Conservation (phyloP, 2,329 filamentous ascomycete species). For the Cladosporium halotolerans region DNA sequence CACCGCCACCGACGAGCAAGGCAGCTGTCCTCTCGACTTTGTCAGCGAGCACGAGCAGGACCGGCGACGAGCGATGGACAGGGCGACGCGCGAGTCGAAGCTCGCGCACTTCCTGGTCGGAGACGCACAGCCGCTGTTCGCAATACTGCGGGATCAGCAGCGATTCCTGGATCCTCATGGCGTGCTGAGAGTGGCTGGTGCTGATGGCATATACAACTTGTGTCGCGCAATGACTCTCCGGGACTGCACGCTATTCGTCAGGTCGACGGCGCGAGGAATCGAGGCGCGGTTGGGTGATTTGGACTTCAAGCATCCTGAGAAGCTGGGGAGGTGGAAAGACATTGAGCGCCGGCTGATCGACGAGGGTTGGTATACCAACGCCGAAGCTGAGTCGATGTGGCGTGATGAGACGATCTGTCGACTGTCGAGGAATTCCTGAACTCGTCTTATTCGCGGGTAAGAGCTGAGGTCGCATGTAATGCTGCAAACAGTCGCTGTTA, state of each 20-base stretch:
- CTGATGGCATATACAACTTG: conserved; percentile 17
- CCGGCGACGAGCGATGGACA: conserved; percentile 19
- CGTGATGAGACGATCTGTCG: conserved; percentile 7
- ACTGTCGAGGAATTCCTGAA: conserved; percentile 2
- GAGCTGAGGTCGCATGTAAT: neutral
- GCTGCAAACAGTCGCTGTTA: too few species aligned
- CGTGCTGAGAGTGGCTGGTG: conserved; percentile 17
- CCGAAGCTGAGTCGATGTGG: conserved; percentile 14
- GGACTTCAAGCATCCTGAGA: conserved; percentile 40
- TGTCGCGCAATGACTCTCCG: conserved; percentile 43
- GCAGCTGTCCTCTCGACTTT: conserved; percentile 36
- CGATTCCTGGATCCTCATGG: conserved; percentile 34
- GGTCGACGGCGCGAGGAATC: conserved; percentile 20
- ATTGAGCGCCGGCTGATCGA: conserved; percentile 35
- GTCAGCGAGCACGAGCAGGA: conserved; percentile 26
- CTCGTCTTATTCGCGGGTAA: neutral
- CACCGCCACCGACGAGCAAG: conserved; percentile 28
- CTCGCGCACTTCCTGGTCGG: conserved; percentile 24
- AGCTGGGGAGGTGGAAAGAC: conserved; percentile 35
- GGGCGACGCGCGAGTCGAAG: conserved; percentile 19
- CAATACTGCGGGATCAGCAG: conserved; percentile 34
- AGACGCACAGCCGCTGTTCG: conserved; percentile 32
- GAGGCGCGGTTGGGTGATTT: conserved; percentile 42
- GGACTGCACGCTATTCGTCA: conserved; percentile 42
- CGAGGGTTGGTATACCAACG: conserved; percentile 37